These are phyloP conservation scores for Oryza punctata DNA, from an alignment of 176 grass and related monocot genomes.

Conservation along the genomic window DNA sequence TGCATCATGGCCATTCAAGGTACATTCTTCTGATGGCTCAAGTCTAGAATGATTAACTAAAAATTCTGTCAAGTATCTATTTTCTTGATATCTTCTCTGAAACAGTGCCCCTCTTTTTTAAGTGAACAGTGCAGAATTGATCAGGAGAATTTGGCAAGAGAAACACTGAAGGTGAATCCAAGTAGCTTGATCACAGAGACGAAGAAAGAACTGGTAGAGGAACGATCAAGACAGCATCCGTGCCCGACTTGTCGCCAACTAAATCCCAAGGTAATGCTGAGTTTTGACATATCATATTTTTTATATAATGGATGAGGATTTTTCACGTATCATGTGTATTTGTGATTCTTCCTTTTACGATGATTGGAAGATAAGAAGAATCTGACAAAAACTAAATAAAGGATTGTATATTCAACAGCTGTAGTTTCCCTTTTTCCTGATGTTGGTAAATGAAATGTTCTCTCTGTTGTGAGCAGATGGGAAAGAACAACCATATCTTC, in stretches of 20 bases:
- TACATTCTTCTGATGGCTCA: constrained; percentile 5
- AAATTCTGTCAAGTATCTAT: not conserved
- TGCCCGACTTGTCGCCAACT: constrained; percentile 36
- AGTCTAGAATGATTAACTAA: no score
- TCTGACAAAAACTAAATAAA: no score
- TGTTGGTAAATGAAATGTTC: not conserved
- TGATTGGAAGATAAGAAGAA: not conserved
- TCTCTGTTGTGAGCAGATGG: constrained; percentile 46
- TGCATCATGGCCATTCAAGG: constrained; percentile 32
- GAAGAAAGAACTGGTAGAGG: not conserved
- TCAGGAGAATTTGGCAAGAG: not conserved
- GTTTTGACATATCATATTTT: not conserved
- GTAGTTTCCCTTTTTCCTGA: not conserved
- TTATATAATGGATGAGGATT: not conserved
- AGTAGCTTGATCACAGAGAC: not conserved
- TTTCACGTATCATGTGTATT: not conserved
- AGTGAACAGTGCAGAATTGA: constrained; percentile 39
- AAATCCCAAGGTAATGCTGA: constrained; percentile 40
- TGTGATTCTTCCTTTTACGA: not conserved
- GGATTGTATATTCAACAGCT: not conserved
- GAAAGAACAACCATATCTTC: constrained; percentile 66
- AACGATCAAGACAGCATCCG: not conserved
- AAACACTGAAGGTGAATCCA: not conserved
- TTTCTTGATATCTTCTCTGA: constrained; percentile 3
- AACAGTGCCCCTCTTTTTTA: not conserved